Evolutionary conservation across 2,329 filamentous ascomycete genomes (phyloP), one percentile per base, ranked within the genome.

Genomic region (Colletotrichum aenigma): DNA sequence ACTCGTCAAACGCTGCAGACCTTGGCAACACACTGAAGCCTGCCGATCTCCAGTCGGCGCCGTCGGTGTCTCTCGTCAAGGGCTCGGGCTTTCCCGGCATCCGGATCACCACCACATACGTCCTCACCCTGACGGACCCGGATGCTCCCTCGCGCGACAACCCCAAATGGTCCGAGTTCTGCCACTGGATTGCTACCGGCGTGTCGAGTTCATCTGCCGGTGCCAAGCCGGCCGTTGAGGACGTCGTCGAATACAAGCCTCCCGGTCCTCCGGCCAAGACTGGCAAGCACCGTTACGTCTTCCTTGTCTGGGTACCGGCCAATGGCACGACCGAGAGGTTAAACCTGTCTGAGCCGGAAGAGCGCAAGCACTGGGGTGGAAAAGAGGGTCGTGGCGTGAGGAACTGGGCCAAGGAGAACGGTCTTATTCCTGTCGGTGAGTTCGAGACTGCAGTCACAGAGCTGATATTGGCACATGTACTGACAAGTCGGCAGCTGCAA

Each of bases 131-230:
- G 7, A 87, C 85, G 6, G 87, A 88, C 77, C 86, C 87, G 0
- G 86, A 88, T 69, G 86, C 86, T 1, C 85, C 85, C 0, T 86
- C 85, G 0, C 83, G 85, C 6, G 80, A 85, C 55, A 79, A 88
- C 70, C 86, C 86, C 4, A 83, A 85, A 71, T 87, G 85, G 85
- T 83, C 85, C 8, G 86, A 88, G 80, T 83, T 87, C 79, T 88
- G 86, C 76, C 87, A 88, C 78, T 88, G 86, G 85, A 84, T 88
- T 62, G 83, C 84, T 5, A 83, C 84, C 1, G 82, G 82, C 26
- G 43, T 70, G 9, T 78, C 79, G 2, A 74, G 79, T 2, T 76
- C 78, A 5, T 78, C 78, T 12, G 48, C 38, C 8, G 71, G 75
- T 3, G 52, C 80, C n/a, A 68, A 78, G 10, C 56, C 80, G 21